Base-by-base conservation (phyloP, 768 basidiomycete genomes). In the Tulasnella sp. region DNA sequence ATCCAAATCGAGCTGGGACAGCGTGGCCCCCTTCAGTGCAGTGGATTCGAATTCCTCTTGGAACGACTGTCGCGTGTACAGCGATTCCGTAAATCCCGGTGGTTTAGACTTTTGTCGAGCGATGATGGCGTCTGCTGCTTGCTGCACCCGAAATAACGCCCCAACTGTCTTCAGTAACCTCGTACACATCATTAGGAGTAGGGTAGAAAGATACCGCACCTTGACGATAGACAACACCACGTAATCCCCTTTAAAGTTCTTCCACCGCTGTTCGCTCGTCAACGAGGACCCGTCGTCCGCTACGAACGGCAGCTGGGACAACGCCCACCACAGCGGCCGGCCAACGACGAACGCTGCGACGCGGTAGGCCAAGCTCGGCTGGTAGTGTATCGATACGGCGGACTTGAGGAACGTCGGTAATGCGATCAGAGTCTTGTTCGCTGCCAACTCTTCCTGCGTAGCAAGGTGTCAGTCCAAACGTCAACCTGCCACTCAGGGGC, bases 261-360 rank as follows among this genome's bases (percentile, higher is more conserved):
- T 84, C 91, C 88, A 89, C 75, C 84, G 82, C 74, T 86, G 84
- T 8, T 80, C 80, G 49, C 86, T 85, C 49, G 83, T 83, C 34
- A 85, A 83, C 34, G 81, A 80, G 52, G n/a, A 79, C 1, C 91
- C 91, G 68, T 92, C 91, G 2, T 83, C 80, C 25, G 88, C 88
- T 8, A 92, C 88, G 3, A 95, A 83, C 34, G 89, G 91, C n/a
- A 91, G 84, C 78, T 93, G 92, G 78, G 91, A 89, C 76, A 96
- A 86, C 2, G 91, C 90, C 94, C 94, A 96, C 91, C 91, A 93
- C 1, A 96, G 84, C 2, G 94, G 93, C 79, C 88, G 89, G 8
- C 90, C 92, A 8, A 95, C 86, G 9, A 94, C 84, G 76, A 87
- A 91, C 12, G 91, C 86, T 2, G 88, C 91, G 71, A 93, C 85